phyloP scores from a whole-genome alignment of 1,284 basidiomycete genomes.

The Termitomyces sp. region DNA sequence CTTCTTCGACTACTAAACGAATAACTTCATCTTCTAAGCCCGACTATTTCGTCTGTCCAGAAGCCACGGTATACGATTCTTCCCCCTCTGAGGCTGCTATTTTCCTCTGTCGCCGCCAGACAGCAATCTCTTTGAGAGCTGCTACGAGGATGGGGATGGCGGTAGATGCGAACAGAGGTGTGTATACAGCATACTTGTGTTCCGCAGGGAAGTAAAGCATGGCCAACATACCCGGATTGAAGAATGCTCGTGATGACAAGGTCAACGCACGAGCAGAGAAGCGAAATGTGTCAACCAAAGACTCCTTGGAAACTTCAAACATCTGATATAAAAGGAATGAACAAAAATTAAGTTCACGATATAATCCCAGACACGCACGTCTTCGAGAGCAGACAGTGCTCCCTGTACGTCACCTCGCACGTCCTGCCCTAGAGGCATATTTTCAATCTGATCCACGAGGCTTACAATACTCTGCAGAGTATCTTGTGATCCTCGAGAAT shows the following conservation, averaged over 20 bases:
- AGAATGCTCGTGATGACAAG: constrained; percentile 87
- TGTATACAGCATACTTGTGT: constrained; percentile 93
- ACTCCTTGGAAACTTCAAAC: constrained; percentile 34
- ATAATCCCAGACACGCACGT: constrained; percentile 40
- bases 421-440: constrained; percentile 82
- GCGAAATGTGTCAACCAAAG: constrained; percentile 46
- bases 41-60: background rate
- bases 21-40: too few relatives aligned
- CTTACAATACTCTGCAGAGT: constrained; percentile 79
- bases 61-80: background rate
- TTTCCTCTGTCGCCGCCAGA: constrained; percentile 43
- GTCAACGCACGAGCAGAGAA: constrained; percentile 65
- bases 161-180: constrained; percentile 86
- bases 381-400: constrained; percentile 66
- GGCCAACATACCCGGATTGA: constrained; percentile 94
- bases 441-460: constrained; percentile 78
- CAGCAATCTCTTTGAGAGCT: constrained; percentile 60
- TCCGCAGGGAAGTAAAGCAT: constrained; percentile 95
- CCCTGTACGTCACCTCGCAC: constrained; percentile 71
- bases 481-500: constrained; percentile 61
- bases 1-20: background rate
- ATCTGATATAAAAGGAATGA: constrained; percentile 33
- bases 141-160: constrained; percentile 79
- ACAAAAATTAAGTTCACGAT: background rate
- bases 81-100: background rate